A percentile compares a stretch with the other conserved stretches of the same genome.
These are phyloP conservation scores for Davidsoniella neocaledoniae DNA, from an alignment of 2,329 filamentous ascomycete species.

Conservation along the genomic window DNA sequence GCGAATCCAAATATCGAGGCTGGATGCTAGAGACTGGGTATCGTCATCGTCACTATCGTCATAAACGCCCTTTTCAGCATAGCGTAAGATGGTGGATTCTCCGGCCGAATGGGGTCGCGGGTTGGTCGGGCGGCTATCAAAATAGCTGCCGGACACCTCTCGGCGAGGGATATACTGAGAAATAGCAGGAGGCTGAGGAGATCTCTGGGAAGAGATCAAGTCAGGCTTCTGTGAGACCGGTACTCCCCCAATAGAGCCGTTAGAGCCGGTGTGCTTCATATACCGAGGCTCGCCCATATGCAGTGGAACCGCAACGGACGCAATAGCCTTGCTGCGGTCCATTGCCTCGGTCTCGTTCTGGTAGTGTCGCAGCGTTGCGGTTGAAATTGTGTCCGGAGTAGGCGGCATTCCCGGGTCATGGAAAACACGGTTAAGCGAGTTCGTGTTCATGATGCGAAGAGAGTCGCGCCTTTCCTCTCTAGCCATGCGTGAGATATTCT, in stretches of 20 bases:
- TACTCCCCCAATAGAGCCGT: slow-evolving; percentile 10
- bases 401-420: slow-evolving; percentile 33
- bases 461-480: slow-evolving; percentile 31
- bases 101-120: slow-evolving; percentile 30
- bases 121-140: slow-evolving; percentile 19
- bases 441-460: slow-evolving; percentile 32
- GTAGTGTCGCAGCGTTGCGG: slow-evolving; percentile 33
- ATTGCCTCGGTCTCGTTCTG: slow-evolving; percentile 32
- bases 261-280: slow-evolving; percentile 11
- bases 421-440: slow-evolving; percentile 24
- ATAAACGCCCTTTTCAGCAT: slow-evolving; percentile 25
- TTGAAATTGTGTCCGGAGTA: slow-evolving; percentile 43
- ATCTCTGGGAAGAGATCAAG: slow-evolving; percentile 8
- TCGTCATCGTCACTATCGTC: slow-evolving; percentile 26
- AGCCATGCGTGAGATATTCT: slow-evolving; percentile 12
- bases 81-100: slow-evolving; percentile 27
- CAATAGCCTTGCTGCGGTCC: slow-evolving; percentile 5
- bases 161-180: slow-evolving; percentile 19
- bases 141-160: slow-evolving; percentile 16
- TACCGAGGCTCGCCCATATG: slow-evolving; percentile 1
- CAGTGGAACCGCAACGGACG: not conserved
- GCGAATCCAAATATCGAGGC: slow-evolving; percentile 41
- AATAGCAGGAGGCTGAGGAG: slow-evolving; percentile 18
- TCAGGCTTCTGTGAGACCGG: slow-evolving; percentile 1
- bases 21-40: slow-evolving; percentile 28